Conservation (phyloP, 768 basidiomycete species). For the Crucibulum laeve region DNA sequence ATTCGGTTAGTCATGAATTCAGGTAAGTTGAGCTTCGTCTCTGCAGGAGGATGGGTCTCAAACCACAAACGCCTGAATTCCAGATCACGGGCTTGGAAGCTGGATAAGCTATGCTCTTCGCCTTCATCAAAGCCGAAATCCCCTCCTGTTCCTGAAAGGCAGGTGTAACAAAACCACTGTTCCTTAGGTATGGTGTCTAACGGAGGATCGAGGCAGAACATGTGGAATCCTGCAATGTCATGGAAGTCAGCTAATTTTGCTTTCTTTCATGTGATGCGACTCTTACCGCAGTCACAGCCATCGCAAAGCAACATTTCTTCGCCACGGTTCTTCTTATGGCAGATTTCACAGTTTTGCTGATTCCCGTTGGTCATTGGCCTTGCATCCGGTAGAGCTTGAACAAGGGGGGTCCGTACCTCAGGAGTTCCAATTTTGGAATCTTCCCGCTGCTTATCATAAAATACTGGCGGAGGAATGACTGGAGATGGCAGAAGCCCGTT, state of each 20-base stretch:
- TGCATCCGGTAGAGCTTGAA: constrained; percentile 22
- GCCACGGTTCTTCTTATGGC: constrained; percentile 82
- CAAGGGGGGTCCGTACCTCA: constrained; percentile 42
- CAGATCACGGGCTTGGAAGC: constrained; percentile 86
- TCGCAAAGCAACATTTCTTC: constrained; percentile 82
- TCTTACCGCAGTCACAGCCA: constrained; percentile 43
- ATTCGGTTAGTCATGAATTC: constrained; percentile 44
- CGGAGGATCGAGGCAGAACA: constrained; percentile 94
- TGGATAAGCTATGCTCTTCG: constrained; percentile 88
- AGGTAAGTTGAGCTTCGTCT: constrained; percentile 35
- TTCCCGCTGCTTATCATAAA: constrained; percentile 39
- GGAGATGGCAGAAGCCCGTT: constrained; percentile 23
- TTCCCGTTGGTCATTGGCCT: constrained; percentile 17
- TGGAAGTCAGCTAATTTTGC: neutral
- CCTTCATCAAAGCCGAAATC: constrained; percentile 99
- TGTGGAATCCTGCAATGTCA: constrained; percentile 84
- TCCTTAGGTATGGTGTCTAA: constrained; percentile 82
- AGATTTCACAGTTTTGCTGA: constrained; percentile 90
- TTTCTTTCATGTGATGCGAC: too few species aligned
- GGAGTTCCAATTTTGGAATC: constrained; percentile 41
- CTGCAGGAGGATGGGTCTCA: constrained; percentile 60
- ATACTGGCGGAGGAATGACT: constrained; percentile 38
- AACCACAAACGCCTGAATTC: constrained; percentile 93
- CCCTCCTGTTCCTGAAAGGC: constrained; percentile 85
- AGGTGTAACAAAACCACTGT: constrained; percentile 94